Evolutionary conservation across 495 filamentous ascomycete genomes (phyloP), one percentile per base, ranked within the genome.

Genomic region (Hypoxylon intermedium): DNA sequence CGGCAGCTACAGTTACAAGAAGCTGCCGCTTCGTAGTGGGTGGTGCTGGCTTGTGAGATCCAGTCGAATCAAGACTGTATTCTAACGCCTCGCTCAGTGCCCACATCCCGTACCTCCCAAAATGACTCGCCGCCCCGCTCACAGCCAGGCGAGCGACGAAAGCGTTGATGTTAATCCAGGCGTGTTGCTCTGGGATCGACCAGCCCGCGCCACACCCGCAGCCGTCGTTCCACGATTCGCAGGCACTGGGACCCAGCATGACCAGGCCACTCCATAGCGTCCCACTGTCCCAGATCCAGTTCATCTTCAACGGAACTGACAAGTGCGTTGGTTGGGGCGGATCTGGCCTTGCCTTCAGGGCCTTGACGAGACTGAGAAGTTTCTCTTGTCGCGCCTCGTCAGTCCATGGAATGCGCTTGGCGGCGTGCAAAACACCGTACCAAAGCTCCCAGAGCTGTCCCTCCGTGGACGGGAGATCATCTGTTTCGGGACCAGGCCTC

Each of bases 61-160:
- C 44, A 4, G 5, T 15, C 5, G 7, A 2, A 1, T 13, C 18
- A 13, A 24, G 31, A 13, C n/a, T 3, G 4, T 4, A 12, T 26
- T 61, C 58, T 7, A 61, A 23, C 3, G 48, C 58, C 1, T 24
- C 50, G 23, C 11, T 1, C n/a, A 61, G 53, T 69, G 30, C 66
- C 67, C 76, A 61, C n/a, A 19, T 13, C 3, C 49, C 58, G 34
- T 55, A 54, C n/a, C n/a, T n/a, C n/a, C n/a, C 2, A 37, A 3
- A 5, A 19, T 50, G 5, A 61, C 26, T 23, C 6, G 41, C 9
- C 11, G 36, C 26, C 6, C 44, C 58, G 42, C 16, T 28, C 2
- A 48, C 49, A 0, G 50, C 46, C 2, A 61, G 50, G 0, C 58
- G 41, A 6, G 58, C 58, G 9, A 55, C 34, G 13, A 55, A 62